A percentile compares a stretch with the other conserved stretches of the same genome.
Evolutionary conservation across 2,329 filamentous ascomycete species (phyloP).

Genomic region (Periconia sp.): DNA sequence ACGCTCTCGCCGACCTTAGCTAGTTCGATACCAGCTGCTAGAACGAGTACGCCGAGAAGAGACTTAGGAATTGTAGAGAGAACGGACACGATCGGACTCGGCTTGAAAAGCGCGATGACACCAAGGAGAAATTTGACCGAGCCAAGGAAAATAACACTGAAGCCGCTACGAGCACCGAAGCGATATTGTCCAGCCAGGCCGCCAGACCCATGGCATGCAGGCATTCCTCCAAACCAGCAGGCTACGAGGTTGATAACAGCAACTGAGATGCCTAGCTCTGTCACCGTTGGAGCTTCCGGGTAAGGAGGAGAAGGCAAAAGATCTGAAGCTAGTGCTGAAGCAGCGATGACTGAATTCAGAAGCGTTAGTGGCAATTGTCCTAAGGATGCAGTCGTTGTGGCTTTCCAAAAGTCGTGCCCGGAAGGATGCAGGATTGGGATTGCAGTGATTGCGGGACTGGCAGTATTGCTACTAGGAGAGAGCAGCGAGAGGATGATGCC

Average conservation of each 20-base stretch:
- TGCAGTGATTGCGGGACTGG: slow-evolving; percentile 56
- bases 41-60: slow-evolving; percentile 84
- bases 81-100: slow-evolving; percentile 73
- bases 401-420: slow-evolving; percentile 55
- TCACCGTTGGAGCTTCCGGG: slow-evolving; percentile 68
- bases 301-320: slow-evolving; percentile 71
- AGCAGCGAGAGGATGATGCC: slow-evolving; percentile 71
- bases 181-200: slow-evolving; percentile 89
- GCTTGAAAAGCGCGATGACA: slow-evolving; percentile 64
- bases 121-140: slow-evolving; percentile 77
- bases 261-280: slow-evolving; percentile 80
- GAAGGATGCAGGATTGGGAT: slow-evolving; percentile 59
- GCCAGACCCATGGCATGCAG: slow-evolving; percentile 90
- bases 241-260: slow-evolving; percentile 81
- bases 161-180: slow-evolving; percentile 88
- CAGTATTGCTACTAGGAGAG: slow-evolving; percentile 20
- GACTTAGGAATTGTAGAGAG: slow-evolving; percentile 76
- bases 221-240: slow-evolving; percentile 95
- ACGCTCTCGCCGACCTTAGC: slow-evolving; percentile 83
- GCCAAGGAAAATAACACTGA: slow-evolving; percentile 81
- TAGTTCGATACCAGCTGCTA: slow-evolving; percentile 87
- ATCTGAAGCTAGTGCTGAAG: slow-evolving; percentile 77
- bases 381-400: slow-evolving; percentile 71
- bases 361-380: slow-evolving; percentile 91
- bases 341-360: slow-evolving; percentile 90